Percentiles rank a stretch among this genome's conserved stretches.
phyloP scores from a whole-genome alignment of 768 basidiomycete species.

The Obba rivulosa region DNA sequence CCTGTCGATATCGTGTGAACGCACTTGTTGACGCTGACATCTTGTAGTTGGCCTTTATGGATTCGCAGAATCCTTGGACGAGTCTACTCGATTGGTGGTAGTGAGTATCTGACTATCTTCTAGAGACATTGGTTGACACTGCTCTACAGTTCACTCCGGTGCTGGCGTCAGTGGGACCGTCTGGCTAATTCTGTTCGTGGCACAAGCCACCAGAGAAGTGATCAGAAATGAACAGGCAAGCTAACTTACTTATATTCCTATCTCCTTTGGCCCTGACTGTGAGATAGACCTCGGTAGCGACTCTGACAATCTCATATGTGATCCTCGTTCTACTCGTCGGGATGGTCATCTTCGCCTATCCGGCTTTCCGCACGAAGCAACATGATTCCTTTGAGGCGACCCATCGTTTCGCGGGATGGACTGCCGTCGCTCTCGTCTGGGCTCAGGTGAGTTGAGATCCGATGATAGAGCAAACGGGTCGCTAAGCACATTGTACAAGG shows the following conservation, averaged over 20 bases:
- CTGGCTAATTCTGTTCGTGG: constrained; percentile 45
- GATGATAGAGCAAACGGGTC: neutral
- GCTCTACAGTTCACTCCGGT: constrained; percentile 41
- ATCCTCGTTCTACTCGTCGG: constrained; percentile 40
- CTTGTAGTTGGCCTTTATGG: constrained; percentile 42
- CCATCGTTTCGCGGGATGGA: constrained; percentile 55
- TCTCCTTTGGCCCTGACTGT: constrained; percentile 18
- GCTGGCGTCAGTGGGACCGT: constrained; percentile 45
- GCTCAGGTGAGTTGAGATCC: constrained; percentile 29
- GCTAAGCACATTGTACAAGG: constrained; percentile 19
- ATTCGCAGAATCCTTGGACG: constrained; percentile 47
- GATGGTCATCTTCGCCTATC: constrained; percentile 47
- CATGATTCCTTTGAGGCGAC: constrained; percentile 48
- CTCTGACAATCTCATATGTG: constrained; percentile 42
- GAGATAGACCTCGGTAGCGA: constrained; percentile 38
- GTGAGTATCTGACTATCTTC: constrained; percentile 14
- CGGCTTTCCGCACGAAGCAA: constrained; percentile 35
- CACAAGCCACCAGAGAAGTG: constrained; percentile 44
- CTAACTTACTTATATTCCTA: neutral
- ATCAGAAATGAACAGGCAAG: constrained; percentile 31
- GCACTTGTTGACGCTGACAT: neutral
- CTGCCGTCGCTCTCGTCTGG: constrained; percentile 46
- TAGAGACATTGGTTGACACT: neutral
- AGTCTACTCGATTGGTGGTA: constrained; percentile 51
- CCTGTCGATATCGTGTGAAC: neutral